Base-by-base conservation (phyloP, 2,329 filamentous ascomycete genomes). In the Onygenales sp. region DNA sequence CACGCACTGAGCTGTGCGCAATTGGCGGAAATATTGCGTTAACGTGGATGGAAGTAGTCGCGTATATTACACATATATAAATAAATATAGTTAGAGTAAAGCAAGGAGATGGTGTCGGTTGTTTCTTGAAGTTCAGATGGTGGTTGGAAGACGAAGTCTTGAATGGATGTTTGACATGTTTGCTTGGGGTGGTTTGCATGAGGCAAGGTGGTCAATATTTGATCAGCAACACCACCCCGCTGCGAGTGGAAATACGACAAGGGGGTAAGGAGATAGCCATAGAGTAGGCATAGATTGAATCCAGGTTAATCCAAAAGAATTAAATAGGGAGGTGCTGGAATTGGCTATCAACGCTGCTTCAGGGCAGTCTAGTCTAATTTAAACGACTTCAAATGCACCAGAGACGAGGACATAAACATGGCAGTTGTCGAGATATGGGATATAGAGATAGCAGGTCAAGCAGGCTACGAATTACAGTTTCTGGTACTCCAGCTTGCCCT, bases 401-500 rank as follows among this genome's bases (percentile, higher is more conserved):
- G 31, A n/a, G 13, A 48, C 13, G 10, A 31, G n/a, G 13, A 34
- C 7, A 37, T 6, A 37, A 13, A 11, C 6, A 40, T 40, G 14
- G 37, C 37, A 11, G 11, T 11, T 40, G 14, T 40, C 11, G 37
- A 3, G 21, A 27, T 27, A 27, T 27, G 37, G 37, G 10, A 40
- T 40, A 11, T 40, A 14, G 21, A 31, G 14, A 34, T 21, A 13
- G 31, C 31, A 50, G 6, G 33, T 33, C 4, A 32, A 11, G 6
- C 31, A 21, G 31, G 32, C 14, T 40, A 17, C 4, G 34, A 27
- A 58, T 71, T 85, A 95, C 74, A 95, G 77, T 76, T 95, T 95
- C 81, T 95, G 86, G 75, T 96, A 97, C 72, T 97, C 92, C 49
- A 97, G 79, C 77, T 97, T 97, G 73, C 93, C 92, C 74, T 98